These are phyloP conservation scores for Plectosphaerella sp. DNA, from an alignment of 2,329 filamentous ascomycete genomes.

Conservation along the genomic window DNA sequence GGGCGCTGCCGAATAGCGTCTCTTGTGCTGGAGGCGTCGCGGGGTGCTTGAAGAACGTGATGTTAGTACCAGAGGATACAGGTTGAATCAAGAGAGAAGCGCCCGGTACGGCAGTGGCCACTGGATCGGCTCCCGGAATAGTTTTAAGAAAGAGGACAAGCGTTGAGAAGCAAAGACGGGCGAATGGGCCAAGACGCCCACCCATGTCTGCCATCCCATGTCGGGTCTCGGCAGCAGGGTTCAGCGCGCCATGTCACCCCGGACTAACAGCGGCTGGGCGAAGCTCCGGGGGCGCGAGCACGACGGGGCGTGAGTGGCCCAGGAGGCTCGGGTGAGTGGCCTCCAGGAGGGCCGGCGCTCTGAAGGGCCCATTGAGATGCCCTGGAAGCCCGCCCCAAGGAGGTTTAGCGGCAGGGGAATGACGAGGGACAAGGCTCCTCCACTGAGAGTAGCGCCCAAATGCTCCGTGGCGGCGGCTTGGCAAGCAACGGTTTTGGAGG, in stretches of 20 bases:
- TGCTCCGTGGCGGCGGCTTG: constrained; percentile 3
- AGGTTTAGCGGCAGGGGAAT: background rate
- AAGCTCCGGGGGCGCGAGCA: background rate
- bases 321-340: background rate
- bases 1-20: constrained; percentile 11
- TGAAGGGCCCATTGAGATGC: constrained; percentile 1
- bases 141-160: background rate
- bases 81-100: background rate
- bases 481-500: background rate
- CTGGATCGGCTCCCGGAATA: background rate
- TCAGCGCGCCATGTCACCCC: background rate
- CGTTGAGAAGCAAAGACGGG: background rate
- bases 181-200: background rate
- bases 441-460: background rate
- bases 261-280: constrained; percentile 1
- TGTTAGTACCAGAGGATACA: background rate
- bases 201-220: constrained; percentile 1
- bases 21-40: constrained; percentile 10
- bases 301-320: background rate
- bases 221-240: constrained; percentile 1
- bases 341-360: background rate
- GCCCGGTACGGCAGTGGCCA: background rate
- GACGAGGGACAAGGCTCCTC: background rate
- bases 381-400: background rate
- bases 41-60: constrained; percentile 4